Conservation (phyloP, 2,329 filamentous ascomycete species). For the Hymenoscyphus repandus region DNA sequence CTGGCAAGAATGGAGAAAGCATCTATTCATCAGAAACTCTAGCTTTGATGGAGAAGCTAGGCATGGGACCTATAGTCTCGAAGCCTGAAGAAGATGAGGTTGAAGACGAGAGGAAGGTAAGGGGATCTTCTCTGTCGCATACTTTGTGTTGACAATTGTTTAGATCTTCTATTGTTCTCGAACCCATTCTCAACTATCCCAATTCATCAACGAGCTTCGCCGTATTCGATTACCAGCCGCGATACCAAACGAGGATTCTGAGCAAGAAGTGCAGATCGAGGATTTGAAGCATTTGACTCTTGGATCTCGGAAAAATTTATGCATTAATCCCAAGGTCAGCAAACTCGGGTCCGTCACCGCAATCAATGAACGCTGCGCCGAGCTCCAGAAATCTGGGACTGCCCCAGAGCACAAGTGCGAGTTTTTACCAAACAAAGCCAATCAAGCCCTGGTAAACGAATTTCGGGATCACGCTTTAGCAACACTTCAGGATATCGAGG, state of each 20-base stretch:
- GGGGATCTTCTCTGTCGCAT: background rate
- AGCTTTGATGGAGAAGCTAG: conserved; percentile 54
- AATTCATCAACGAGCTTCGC: conserved; percentile 63
- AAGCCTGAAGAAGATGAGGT: conserved; percentile 43
- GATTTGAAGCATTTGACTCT: conserved; percentile 62
- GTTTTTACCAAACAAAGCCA: conserved; percentile 74
- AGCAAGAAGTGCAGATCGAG: conserved; percentile 38
- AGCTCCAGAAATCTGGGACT: conserved; percentile 70
- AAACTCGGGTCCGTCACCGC: conserved; percentile 65
- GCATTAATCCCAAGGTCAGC: conserved; percentile 81
- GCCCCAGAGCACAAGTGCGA: conserved; percentile 64
- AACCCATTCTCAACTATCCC: conserved; percentile 67
- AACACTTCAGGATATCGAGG: conserved; percentile 87
- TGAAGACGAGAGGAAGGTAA: conserved; percentile 51
- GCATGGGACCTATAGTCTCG: conserved; percentile 30
- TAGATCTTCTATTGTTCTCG: conserved; percentile 66
- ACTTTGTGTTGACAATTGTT: conserved; percentile 8
- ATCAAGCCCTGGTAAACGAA: conserved; percentile 63
- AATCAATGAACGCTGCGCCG: conserved; percentile 90
- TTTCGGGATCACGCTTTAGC: conserved; percentile 85
- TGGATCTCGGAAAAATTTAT: conserved; percentile 66
- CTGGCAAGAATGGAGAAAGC: conserved; percentile 30
- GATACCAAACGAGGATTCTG: conserved; percentile 36
- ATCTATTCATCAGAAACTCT: conserved; percentile 56
- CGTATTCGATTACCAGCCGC: conserved; percentile 59